Evolutionary conservation across 305 asterid genomes (phyloP).

Genomic region (Fraxinus baroniana): DNA sequence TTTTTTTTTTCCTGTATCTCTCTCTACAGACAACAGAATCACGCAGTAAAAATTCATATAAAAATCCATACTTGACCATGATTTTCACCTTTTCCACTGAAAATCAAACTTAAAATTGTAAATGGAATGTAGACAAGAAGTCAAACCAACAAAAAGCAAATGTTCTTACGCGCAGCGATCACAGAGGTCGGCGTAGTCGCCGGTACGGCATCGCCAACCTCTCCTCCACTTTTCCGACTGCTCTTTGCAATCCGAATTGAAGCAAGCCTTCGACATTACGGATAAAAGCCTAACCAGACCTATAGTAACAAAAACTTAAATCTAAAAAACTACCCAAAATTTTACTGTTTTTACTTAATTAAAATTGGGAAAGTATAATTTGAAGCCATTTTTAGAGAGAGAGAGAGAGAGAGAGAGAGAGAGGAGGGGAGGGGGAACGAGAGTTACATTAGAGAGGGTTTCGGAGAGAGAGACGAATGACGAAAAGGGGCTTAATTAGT

Average conservation of each 20-base stretch:
- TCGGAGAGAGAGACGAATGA: slow-evolving; percentile 9
- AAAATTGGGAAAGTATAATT: slow-evolving; percentile 15
- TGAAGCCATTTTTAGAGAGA: slow-evolving; percentile 22
- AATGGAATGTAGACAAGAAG: neutral
- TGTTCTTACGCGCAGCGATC: slow-evolving; percentile 89
- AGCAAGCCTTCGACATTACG: slow-evolving; percentile 56
- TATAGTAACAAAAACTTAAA: neutral
- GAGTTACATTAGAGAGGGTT: too few relatives aligned
- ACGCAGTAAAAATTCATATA: neutral
- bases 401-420: neutral
- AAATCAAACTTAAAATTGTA: neutral
- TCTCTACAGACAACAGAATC: slow-evolving; percentile 4
- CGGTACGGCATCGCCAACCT: slow-evolving; percentile 98
- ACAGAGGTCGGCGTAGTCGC: slow-evolving; percentile 88
- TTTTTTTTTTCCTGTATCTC: neutral
- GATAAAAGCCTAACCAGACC: slow-evolving; percentile 26
- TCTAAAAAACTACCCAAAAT: slow-evolving; percentile 5
- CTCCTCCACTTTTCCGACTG: slow-evolving; percentile 48
- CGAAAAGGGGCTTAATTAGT: neutral
- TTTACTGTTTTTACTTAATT: neutral
- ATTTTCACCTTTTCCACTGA: slow-evolving; percentile 9
- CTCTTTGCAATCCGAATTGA: slow-evolving; percentile 73
- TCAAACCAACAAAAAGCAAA: slow-evolving; percentile 8
- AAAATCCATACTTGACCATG: slow-evolving; percentile 1
- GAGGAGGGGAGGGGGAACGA: neutral